These are phyloP conservation scores for Teratosphaeria epicoccoides DNA, from an alignment of 2,329 filamentous ascomycete genomes.

Conservation along the genomic window DNA sequence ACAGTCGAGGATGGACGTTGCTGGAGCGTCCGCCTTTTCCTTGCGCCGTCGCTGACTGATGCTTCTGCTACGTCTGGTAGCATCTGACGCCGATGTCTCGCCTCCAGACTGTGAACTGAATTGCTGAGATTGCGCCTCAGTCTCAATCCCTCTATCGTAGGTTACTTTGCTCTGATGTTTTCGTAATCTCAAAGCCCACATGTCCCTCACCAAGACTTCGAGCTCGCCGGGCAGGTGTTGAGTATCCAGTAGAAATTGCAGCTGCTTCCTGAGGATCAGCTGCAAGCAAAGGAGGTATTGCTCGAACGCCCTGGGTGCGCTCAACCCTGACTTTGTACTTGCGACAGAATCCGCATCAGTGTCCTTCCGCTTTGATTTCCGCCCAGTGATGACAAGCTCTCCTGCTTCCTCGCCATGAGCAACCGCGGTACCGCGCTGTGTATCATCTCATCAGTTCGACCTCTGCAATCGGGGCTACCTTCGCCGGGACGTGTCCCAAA, in stretches of 20 bases:
- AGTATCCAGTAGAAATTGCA: conserved; percentile 58
- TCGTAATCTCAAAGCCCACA: conserved; percentile 70
- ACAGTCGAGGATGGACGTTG: conserved; percentile 29
- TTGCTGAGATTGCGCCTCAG: conserved; percentile 34
- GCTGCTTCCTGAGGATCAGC: conserved; percentile 71
- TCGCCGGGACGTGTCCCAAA: too few species aligned
- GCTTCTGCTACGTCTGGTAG: conserved; percentile 1
- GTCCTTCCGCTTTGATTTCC: conserved; percentile 17
- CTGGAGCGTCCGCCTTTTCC: neutral
- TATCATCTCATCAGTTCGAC: too few species aligned
- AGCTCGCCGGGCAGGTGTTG: conserved; percentile 61
- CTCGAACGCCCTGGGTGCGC: conserved; percentile 58
- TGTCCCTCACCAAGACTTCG: conserved; percentile 66
- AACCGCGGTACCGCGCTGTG: conserved; percentile 21
- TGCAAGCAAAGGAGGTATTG: conserved; percentile 80
- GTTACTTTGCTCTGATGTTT: conserved; percentile 38
- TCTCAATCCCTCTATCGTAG: conserved; percentile 25
- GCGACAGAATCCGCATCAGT: conserved; percentile 20
- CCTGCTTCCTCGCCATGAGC: conserved; percentile 22
- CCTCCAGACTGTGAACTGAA: conserved; percentile 50
- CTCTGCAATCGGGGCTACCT: too few species aligned
- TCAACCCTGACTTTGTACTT: conserved; percentile 29
- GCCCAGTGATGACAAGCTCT: conserved; percentile 19
- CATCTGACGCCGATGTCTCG: conserved; percentile 28
- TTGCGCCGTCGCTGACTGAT: neutral